Evolutionary conservation across 371 early-diverging fungal genomes (phyloP).

Genomic region (Rhizopus microsporus): DNA sequence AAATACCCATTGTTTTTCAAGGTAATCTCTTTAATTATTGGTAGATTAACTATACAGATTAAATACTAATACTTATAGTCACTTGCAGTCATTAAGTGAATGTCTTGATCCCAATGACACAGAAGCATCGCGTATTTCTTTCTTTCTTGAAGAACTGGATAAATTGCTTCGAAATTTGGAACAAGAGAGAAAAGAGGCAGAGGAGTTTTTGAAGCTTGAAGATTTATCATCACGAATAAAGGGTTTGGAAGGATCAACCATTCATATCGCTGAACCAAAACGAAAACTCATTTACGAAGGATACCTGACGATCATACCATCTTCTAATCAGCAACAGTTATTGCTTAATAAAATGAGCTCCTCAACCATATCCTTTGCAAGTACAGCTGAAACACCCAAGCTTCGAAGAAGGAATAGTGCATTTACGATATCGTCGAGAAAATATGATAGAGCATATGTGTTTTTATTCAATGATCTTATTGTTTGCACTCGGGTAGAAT

Average conservation of each 20-base stretch:
- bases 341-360: background rate
- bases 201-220: constrained; percentile 34
- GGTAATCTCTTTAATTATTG: constrained; percentile 11
- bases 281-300: constrained; percentile 40
- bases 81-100: constrained; percentile 12
- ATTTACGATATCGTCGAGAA: constrained; percentile 19
- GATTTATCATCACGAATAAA: constrained; percentile 32
- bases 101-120: constrained; percentile 10
- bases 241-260: constrained; percentile 27
- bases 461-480: constrained; percentile 47
- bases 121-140: constrained; percentile 9
- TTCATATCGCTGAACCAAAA: constrained; percentile 26
- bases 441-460: constrained; percentile 28
- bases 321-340: constrained; percentile 5
- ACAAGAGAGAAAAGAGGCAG: constrained; percentile 31
- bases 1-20: constrained; percentile 50
- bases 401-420: constrained; percentile 27
- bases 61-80: background rate
- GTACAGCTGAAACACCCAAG: constrained; percentile 2
- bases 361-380: constrained; percentile 11
- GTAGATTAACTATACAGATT: background rate
- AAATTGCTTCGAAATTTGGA: constrained; percentile 29
- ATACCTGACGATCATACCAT: constrained; percentile 28
- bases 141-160: constrained; percentile 31
- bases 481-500: constrained; percentile 38